Evolutionary conservation across 2,329 filamentous ascomycete species (phyloP).

Genomic region (Pyricularia pennisetigena): DNA sequence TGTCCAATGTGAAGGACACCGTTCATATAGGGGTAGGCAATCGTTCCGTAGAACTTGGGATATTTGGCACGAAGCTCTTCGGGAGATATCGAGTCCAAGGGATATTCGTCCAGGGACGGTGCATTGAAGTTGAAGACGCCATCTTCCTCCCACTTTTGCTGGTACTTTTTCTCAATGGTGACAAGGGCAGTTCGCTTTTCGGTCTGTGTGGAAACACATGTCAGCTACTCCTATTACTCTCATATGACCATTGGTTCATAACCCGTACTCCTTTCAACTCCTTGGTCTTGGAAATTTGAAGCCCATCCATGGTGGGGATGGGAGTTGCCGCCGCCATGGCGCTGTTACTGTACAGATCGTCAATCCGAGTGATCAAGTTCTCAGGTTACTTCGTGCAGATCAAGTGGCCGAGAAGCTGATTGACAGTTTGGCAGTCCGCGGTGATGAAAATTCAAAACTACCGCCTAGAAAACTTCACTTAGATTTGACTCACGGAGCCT

Average conservation of each 20-base stretch:
- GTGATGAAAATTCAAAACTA: not conserved
- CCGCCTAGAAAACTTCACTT: not conserved
- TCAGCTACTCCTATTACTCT: not conserved
- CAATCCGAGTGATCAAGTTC: not conserved
- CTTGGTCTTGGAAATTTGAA: slow-evolving; percentile 48
- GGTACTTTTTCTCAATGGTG: slow-evolving; percentile 83
- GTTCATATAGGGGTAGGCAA: slow-evolving; percentile 32
- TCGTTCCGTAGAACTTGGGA: slow-evolving; percentile 80
- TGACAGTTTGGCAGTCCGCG: not conserved
- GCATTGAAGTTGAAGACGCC: slow-evolving; percentile 80
- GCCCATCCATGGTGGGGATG: slow-evolving; percentile 23
- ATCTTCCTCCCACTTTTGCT: slow-evolving; percentile 69
- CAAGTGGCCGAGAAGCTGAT: not conserved
- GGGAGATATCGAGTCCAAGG: slow-evolving; percentile 16
- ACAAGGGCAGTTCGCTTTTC: slow-evolving; percentile 81
- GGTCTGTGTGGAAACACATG: slow-evolving; percentile 39
- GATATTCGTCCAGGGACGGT: slow-evolving; percentile 58
- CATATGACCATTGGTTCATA: not conserved
- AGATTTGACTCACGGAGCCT: not conserved
- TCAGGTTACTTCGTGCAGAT: not conserved
- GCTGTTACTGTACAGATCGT: not conserved
- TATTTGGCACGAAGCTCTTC: slow-evolving; percentile 45
- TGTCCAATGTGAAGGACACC: slow-evolving; percentile 50
- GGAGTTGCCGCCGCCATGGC: slow-evolving; percentile 37
- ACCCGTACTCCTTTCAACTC: slow-evolving; percentile 39